Evolutionary conservation across 805 yeast species (phyloP), one percentile per base, ranked within the genome.

Genomic region (Starmerella ratchasimensis): DNA sequence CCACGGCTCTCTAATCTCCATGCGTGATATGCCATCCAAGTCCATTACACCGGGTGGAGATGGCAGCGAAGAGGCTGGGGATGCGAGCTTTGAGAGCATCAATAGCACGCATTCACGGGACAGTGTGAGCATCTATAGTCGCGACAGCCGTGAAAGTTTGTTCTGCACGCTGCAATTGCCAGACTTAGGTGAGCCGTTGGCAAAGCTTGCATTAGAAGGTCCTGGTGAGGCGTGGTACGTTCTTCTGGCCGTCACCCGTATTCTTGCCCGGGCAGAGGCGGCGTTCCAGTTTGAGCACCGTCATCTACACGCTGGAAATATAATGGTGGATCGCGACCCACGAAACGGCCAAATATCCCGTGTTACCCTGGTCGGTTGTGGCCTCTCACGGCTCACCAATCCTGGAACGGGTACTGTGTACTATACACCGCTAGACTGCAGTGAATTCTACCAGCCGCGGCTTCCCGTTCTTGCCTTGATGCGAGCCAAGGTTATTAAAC

Each of bases 301-400:
- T 33, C 81, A 78, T 53, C 55, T 79, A 41, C 78, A 74, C 44
- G 65, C 78, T 67, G 76, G 76, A 10, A 78, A 78, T 49, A 60
- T 78, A 37, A 58, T 75, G 13, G 59, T 78, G 14, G 62, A 62
- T 34, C 28, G 41, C 16, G 31, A 31, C 24, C 32, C 39, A 5
- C 13, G 31, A n/a, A 28, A 10, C 13, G 46, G 43, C 14, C 48
- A 49, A 14, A 61, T 60, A 39, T 72, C 72, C 4, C 67, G 70
- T 10, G 50, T 78, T 6, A 71, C 75, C 42, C 81, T 76, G 47
- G 69, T 68, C 46, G 68, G 76, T 10, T 59, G 72, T 22, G 64
- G 76, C 5, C 61, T 82, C 39, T 65, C 74, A 8, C 51, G 55
- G 11, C 37, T 46, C 19, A 33, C 41, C n/a, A 56, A 51, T 21